A percentile compares a stretch with the other conserved stretches of the same genome.
Conservation (phyloP, 2,329 filamentous ascomycete genomes). For the Chalaropsis thielavioides region DNA sequence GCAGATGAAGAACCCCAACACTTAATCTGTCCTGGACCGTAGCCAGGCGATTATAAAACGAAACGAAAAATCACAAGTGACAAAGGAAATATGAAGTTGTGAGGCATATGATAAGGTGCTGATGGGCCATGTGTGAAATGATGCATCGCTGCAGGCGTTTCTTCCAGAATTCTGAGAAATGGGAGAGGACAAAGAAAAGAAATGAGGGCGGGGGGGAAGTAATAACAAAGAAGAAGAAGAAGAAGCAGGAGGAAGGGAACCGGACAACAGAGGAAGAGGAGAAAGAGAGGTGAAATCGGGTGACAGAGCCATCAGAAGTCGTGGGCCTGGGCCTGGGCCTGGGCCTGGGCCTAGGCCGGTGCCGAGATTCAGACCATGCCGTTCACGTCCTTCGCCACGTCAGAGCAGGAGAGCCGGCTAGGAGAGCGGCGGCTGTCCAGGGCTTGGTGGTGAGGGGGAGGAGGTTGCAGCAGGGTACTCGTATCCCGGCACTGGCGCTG, state of each 20-base stretch:
- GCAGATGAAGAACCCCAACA: neutral
- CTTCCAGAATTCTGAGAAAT: constrained; percentile 13
- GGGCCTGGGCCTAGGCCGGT: neutral
- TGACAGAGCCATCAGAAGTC: neutral
- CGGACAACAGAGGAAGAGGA: neutral
- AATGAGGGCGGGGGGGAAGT: neutral
- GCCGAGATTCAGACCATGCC: neutral
- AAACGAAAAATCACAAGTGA: neutral
- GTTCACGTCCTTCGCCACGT: neutral
- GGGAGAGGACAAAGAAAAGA: constrained; percentile 7
- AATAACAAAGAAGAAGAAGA: constrained; percentile 4
- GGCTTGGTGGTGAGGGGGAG: neutral
- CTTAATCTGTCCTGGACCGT: constrained; percentile 6
- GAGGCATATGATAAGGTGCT: constrained; percentile 13
- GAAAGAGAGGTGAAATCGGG: neutral
- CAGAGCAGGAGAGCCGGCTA: neutral
- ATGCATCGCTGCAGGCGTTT: constrained; percentile 18
- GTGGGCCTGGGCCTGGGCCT: too few relatives aligned
- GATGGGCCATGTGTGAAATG: constrained; percentile 10
- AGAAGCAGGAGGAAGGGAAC: constrained; percentile 1
- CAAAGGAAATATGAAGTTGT: constrained; percentile 10
- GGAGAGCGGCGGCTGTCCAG: neutral
- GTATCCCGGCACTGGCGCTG: constrained; percentile 33
- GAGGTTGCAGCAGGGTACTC: constrained; percentile 34
- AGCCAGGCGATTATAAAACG: constrained; percentile 4